A percentile compares a stretch with the other conserved stretches of the same genome.
Evolutionary conservation across 495 filamentous ascomycete genomes (phyloP).

Genomic region (Lentithecium fluviatile): DNA sequence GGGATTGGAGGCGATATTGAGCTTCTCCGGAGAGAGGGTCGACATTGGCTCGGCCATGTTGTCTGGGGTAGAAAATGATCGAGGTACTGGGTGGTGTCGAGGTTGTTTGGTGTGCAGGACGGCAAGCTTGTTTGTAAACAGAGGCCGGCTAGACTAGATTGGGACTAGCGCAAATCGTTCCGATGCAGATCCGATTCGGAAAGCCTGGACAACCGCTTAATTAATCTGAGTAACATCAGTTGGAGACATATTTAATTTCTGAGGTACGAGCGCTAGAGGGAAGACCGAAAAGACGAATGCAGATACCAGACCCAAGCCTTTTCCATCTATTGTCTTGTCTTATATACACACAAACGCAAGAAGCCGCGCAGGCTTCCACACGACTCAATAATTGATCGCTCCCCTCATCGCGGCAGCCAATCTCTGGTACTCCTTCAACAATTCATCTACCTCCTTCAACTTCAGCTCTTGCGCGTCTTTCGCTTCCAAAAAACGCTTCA

Average conservation of each 20-base stretch:
- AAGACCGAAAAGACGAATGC: not conserved
- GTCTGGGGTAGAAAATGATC: not conserved
- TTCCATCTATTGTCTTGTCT: not conserved
- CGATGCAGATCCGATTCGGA: no score
- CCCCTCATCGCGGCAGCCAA: constrained; percentile 68
- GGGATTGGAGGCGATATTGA: constrained; percentile 4
- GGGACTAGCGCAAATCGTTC: no score
- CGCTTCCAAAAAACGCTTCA: constrained; percentile 76
- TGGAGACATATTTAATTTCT: no score
- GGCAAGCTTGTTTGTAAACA: not conserved
- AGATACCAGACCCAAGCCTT: no score
- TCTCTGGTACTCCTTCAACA: constrained; percentile 85
- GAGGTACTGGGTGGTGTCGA: not conserved
- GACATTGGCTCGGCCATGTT: constrained; percentile 29
- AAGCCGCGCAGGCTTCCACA: not conserved
- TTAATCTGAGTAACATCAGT: no score
- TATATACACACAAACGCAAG: not conserved
- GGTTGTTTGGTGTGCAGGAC: not conserved
- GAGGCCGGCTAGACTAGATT: not conserved
- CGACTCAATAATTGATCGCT: constrained; percentile 34
- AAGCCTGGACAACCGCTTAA: no score
- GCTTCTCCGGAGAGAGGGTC: constrained; percentile 15
- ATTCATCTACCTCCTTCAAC: constrained; percentile 74
- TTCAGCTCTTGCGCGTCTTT: constrained; percentile 74
- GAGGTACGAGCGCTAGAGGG: no score